Base-by-base conservation (phyloP, 1,284 basidiomycete species). In the Fomitopsis schrenkii region DNA sequence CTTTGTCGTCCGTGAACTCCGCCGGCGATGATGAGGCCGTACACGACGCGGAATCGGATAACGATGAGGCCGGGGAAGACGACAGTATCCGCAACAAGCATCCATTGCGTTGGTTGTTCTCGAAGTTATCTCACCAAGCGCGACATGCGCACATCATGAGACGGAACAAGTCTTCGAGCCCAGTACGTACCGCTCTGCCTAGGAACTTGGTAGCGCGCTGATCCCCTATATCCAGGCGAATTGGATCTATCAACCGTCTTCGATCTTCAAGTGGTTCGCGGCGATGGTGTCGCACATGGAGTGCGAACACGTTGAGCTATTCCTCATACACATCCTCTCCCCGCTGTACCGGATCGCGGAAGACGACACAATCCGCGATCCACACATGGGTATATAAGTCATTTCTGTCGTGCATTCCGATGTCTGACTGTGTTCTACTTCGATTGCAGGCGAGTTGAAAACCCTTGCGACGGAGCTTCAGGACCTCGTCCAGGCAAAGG, bases 261-360 rank as follows among this genome's bases (percentile, higher is more conserved):
- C 93, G 0, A 85, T 93, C 57, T 75, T 98, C 52, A 88, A 92
- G n/a, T 97, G 94, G 89, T 97, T 98, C 69, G 96, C 95, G 1
- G 95, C 95, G 0, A 94, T 97, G 84, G 77, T 85, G 4, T 87
- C 90, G 8, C 78, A 86, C 68, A 85, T 98, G 78, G 82, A 87
- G 1, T 67, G 79, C 1, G 64, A 71, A 0, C 75, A 80, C 41
- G 77, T 93, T 0, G 85, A 89, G 64, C 77, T 75, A 12, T 96
- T 92, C 77, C 79, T 97, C 41, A 81, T 89, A 0, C 94, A 97
- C 69, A 89, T 98, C 45, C 79, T 98, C 28, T 88, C 87, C 5
- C 96, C 96, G 0, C 77, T 97, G 1, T 93, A 97, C 73, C 89
- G 95, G 17, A 84, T 98, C 55, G 80, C 85, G 1, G 95, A 97